Base-by-base conservation (phyloP, 352 stramenopile species). In the Chrysophaeum taylorii region DNA sequence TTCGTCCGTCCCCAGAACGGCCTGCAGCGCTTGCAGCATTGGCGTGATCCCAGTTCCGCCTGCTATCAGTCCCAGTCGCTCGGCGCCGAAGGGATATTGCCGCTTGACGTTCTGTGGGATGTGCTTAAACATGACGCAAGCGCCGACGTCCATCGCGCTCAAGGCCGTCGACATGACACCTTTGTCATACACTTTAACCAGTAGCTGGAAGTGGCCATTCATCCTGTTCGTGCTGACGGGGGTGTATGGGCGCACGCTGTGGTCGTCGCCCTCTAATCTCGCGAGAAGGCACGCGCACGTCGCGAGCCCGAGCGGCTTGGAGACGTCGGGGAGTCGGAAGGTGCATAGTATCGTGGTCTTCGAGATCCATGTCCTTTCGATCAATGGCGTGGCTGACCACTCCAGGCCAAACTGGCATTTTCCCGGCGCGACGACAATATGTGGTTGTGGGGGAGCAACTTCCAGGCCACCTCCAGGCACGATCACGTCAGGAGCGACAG, bases 11-110 rank as follows among this genome's bases (percentile, higher is more conserved):
- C 79, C 79, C 12, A 89, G 57, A 69, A 89, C 81, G 18, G 79
- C 80, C 70, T 87, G 82, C 15, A 87, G 68, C 0, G 80, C 82
- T 82, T 97, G 92, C 43, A 96, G 82, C 88, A 96, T 96, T 35
- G 92, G 92, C 15, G 91, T 97, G 75, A 98, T 95, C 52, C 93
- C 93, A n/a, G 91, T 96, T 45, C 93, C 92, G 39, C 88, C 89
- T 5, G 86, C 88, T 72, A 95, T 89, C 87, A 95, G 94, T 41
- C 84, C 84, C 73, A 97, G 80, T 76, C 94, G 90, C 21, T 79
- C 76, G 31, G 79, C 73, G 41, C 80, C 81, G 78, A 96, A 96
- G 29, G 91, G 91, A 1, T 89, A 90, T 60, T 84, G 79, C 67
- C 82, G 80, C 66, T 86, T 87, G 31, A 87, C 78, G 69, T 87